Base-by-base conservation (phyloP, 768 basidiomycete species). In the Suillus subalutaceus region DNA sequence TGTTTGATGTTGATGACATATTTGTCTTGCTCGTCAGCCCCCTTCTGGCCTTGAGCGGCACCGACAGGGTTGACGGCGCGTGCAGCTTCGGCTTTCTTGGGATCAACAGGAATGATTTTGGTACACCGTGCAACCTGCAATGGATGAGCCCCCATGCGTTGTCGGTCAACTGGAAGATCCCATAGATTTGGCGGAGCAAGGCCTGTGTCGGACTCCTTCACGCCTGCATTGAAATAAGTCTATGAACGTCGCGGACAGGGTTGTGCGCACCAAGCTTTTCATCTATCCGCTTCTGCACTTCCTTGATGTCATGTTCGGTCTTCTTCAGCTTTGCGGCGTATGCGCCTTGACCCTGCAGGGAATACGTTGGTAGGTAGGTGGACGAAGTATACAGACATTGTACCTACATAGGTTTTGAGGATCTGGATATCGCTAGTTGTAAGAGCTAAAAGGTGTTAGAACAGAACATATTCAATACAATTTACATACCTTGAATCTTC, bases 1-100 rank as follows among this genome's bases (percentile, higher is more conserved):
- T 99, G 97, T 78, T 98, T 97, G 79, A 99, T 96, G 77, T 97
- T 97, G 79, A 99, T 99, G 72, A 99, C 94, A 79, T 99, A 99
- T 80, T 98, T 96, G 81, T 99, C 97, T 73, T 97, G 95, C 77
- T 99, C 97, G 75, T 99, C 97, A 23, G 97, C 97, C 69, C 96
- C 96, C 78, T 97, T 97, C 81, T 94, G 91, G 4, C 95, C 92
- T 78, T 94, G 92, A 5, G 82, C 77, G 12, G 89, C 92, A 65
- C 93, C 92, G 16, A 84, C 80, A 4, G 92, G 88, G 67, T 96
- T 94, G 65, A 94, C 87, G 6, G 91, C 84, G 63, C 86, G 87
- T 15, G 94, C 93, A 20, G 89, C 87, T 70, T 90, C 91, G 9
- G 92, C 93, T 38, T 89, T 85, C 65, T 85, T 87, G 5, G 85